A percentile compares a stretch with the other conserved stretches of the same genome.
phyloP scores from a whole-genome alignment of 805 yeast species.

The Lipomyces sp. region DNA sequence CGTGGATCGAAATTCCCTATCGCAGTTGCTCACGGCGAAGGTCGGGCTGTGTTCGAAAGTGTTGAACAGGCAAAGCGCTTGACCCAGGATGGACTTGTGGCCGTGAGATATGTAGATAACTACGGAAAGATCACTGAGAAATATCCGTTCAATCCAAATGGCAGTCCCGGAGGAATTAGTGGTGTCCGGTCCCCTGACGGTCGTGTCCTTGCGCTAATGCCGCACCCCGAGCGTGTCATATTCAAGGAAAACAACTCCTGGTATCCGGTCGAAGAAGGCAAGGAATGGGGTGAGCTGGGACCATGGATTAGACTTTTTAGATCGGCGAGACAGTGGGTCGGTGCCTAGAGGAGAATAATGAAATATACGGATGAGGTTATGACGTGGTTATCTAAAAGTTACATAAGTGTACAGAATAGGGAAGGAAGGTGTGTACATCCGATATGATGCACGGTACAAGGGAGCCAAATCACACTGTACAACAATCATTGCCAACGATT shows the following conservation, averaged over 20 bases:
- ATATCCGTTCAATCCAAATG: constrained; percentile 96
- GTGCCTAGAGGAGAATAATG: constrained; percentile 37
- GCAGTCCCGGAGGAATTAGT: constrained; percentile 90
- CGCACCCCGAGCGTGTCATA: constrained; percentile 95
- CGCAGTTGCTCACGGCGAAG: constrained; percentile 99
- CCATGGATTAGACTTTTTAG: constrained; percentile 95
- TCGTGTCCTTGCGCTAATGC: constrained; percentile 97
- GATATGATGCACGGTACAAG: background rate
- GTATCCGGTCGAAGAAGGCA: constrained; percentile 68
- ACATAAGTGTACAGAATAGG: background rate
- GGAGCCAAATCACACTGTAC: background rate
- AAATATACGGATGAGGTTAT: background rate
- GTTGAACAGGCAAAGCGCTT: constrained; percentile 56
- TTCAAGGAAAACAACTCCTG: constrained; percentile 89
- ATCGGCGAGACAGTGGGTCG: constrained; percentile 92
- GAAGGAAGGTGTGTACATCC: background rate
- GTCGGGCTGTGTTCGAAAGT: constrained; percentile 74
- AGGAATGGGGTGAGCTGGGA: constrained; percentile 77
- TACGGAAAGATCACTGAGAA: constrained; percentile 80
- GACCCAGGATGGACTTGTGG: constrained; percentile 55
- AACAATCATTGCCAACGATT: background rate
- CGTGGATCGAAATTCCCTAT: constrained; percentile 92
- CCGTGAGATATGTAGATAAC: constrained; percentile 86
- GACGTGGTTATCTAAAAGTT: background rate
- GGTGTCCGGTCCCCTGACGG: constrained; percentile 91